Percentiles rank a stretch among this genome's conserved stretches.
Evolutionary conservation across 371 early-diverging fungal genomes (phyloP).

Genomic region (Mucor ambiguus): DNA sequence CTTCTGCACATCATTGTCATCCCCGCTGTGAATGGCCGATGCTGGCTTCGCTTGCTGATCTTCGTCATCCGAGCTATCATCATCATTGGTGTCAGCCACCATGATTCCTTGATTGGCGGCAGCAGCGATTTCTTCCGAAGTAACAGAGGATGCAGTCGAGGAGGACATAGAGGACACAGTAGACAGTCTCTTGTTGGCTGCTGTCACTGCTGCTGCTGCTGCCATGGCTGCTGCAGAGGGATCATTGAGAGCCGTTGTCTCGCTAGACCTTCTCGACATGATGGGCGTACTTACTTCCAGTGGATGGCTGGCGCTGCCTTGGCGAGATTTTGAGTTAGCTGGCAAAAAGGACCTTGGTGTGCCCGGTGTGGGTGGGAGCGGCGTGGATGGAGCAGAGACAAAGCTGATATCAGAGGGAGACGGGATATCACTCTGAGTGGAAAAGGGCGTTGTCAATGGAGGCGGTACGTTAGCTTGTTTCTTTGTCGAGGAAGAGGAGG

Average conservation of each 20-base stretch:
- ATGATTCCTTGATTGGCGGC: slow-evolving; percentile 6
- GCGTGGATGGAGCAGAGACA: slow-evolving; percentile 36
- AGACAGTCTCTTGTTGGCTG: slow-evolving; percentile 15
- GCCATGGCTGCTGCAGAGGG: slow-evolving; percentile 15
- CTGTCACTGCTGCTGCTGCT: slow-evolving; percentile 11
- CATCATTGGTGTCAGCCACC: slow-evolving; percentile 5
- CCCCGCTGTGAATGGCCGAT: not conserved
- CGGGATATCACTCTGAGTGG: slow-evolving; percentile 1
- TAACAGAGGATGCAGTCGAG: slow-evolving; percentile 10
- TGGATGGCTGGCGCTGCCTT: slow-evolving; percentile 11
- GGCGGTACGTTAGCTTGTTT: slow-evolving; percentile 5
- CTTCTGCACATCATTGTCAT: too few relatives aligned
- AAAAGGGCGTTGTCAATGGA: slow-evolving; percentile 11
- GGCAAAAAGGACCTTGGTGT: slow-evolving; percentile 12
- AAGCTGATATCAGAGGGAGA: slow-evolving; percentile 32
- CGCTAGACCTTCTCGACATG: slow-evolving; percentile 19
- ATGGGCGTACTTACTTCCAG: slow-evolving; percentile 7
- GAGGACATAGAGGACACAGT: slow-evolving; percentile 20
- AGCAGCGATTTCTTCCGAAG: slow-evolving; percentile 20
- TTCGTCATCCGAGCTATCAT: slow-evolving; percentile 6
- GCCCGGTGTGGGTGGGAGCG: slow-evolving; percentile 29
- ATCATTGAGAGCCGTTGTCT: not conserved
- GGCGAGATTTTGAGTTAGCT: slow-evolving; percentile 13
- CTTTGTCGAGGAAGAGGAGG: not conserved
- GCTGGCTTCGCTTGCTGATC: not conserved